Percentiles rank a stretch among this genome's conserved stretches.
phyloP scores from a whole-genome alignment of 1,139 yeast genomes.

The Geotrichum aggregatum region DNA sequence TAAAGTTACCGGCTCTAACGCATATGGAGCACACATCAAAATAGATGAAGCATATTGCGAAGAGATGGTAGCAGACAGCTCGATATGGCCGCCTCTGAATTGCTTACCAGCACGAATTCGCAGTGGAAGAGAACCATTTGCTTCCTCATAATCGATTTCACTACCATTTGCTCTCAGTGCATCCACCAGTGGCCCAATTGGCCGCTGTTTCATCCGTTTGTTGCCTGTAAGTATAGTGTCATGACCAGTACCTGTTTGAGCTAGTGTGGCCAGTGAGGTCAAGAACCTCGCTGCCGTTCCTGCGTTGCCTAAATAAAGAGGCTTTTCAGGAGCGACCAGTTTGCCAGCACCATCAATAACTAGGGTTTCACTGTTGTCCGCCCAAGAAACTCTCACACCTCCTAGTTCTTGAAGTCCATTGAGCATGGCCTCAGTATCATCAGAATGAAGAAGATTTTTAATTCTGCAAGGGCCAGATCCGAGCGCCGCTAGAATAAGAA shows the following conservation, averaged over 20 bases:
- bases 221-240: slow-evolving; percentile 80
- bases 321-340: slow-evolving; percentile 54
- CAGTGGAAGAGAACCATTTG: slow-evolving; percentile 81
- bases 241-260: slow-evolving; percentile 40
- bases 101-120: slow-evolving; percentile 65
- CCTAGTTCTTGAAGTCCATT: slow-evolving; percentile 72
- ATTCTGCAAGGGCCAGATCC: slow-evolving; percentile 81
- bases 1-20: slow-evolving; percentile 79
- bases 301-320: slow-evolving; percentile 88
- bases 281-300: slow-evolving; percentile 97
- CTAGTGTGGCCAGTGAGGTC: slow-evolving; percentile 88
- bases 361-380: slow-evolving; percentile 82
- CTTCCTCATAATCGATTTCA: slow-evolving; percentile 62
- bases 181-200: slow-evolving; percentile 95
- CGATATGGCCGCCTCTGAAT: slow-evolving; percentile 85
- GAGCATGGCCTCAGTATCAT: slow-evolving; percentile 93
- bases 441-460: slow-evolving; percentile 82
- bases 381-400: slow-evolving; percentile 74
- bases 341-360: slow-evolving; percentile 81
- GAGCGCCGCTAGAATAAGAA: slow-evolving; percentile 84
- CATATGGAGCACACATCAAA: slow-evolving; percentile 97
- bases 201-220: slow-evolving; percentile 95
- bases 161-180: slow-evolving; percentile 83
- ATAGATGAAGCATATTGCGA: slow-evolving; percentile 96
- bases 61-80: slow-evolving; percentile 91